These are phyloP conservation scores for Iris pallida DNA, from an alignment of 116 monocot species.

Conservation along the genomic window DNA sequence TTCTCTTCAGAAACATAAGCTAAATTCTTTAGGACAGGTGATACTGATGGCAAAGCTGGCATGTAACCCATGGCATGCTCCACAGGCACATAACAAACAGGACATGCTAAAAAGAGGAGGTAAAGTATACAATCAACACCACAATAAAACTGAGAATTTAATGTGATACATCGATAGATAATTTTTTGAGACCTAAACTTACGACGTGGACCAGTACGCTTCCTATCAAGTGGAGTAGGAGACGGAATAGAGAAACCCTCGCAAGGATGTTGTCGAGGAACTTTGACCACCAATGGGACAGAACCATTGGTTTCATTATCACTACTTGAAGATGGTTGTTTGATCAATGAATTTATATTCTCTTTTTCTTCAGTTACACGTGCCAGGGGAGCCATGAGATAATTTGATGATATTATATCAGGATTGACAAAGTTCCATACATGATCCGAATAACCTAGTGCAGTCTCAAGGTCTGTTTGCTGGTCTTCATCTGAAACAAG, in stretches of 20 bases:
- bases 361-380: slow-evolving; percentile 5
- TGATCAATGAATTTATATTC: slow-evolving; percentile 3
- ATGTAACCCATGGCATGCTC: slow-evolving; percentile 64
- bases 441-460: slow-evolving; percentile 17
- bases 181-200: slow-evolving; percentile 22
- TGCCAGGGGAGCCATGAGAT: slow-evolving; percentile 7
- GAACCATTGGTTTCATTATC: slow-evolving; percentile 16
- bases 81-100: slow-evolving; percentile 79
- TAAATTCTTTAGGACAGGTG: slow-evolving; percentile 63
- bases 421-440: slow-evolving; percentile 12
- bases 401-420: slow-evolving; percentile 4
- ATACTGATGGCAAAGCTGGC: slow-evolving; percentile 56
- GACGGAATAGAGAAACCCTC: slow-evolving; percentile 34
- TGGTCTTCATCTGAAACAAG: slow-evolving; percentile 46
- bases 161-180: not conserved
- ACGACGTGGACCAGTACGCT: slow-evolving; percentile 85
- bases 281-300: slow-evolving; percentile 7
- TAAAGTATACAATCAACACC: slow-evolving; percentile 5
- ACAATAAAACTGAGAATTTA: not conserved
- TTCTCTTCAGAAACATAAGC: slow-evolving; percentile 57
- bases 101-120: slow-evolving; percentile 51
- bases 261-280: slow-evolving; percentile 54
- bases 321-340: not conserved
- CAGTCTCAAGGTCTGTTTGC: slow-evolving; percentile 29
- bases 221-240: slow-evolving; percentile 43